Base-by-base conservation (phyloP, 176 grass and related monocot genomes). In the Lolium rigidum region DNA sequence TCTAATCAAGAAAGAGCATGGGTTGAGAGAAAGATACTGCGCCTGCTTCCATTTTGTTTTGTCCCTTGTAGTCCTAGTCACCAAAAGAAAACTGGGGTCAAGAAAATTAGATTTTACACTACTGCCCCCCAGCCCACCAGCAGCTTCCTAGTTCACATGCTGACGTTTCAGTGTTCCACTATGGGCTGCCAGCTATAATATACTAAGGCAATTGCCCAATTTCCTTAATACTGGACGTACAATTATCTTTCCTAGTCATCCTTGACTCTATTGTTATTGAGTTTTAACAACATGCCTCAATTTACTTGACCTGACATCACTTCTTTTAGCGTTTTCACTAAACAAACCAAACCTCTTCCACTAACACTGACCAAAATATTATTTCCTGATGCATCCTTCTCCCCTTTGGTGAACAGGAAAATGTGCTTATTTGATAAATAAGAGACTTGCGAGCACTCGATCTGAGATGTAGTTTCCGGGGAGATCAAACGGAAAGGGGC, bases 191-290 rank as follows among this genome's bases (percentile, higher is more conserved):
- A 60, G 61, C 70, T 69, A 31, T 50, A 46, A 69, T 81, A 35
- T 48, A 89, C 31, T 51, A 77, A 54, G 79, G 82, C 62, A 88
- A 71, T 0, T 77, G 24, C 62, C 61, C 16, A 78, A 64, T 74
- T 9, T 66, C 15, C 14, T 55, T 13, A 59, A n/a, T 26, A 11
- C 10, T 79, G 6, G 15, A 37, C 31, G 6, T 76, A 41, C 69
- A 39, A 48, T 51, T 85, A 41, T 49, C 9, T 76, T n/a, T 74
- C 48, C 6, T 25, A 89, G 51, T 16, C 83, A 21, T 52, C 6
- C 14, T 81, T 77, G 69, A 39, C 47, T 75, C 68, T 50, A 58
- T 57, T 60, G 22, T 74, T 16, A 13, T 24, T 13, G 13, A 74
- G 7, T 59, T 80, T 39, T 18, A 51, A 17, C 76, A 38, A 10